Percentiles rank a stretch among this genome's conserved stretches.
Evolutionary conservation across 495 filamentous ascomycete species (phyloP).

Genomic region (Sphaerosporella brunnea): DNA sequence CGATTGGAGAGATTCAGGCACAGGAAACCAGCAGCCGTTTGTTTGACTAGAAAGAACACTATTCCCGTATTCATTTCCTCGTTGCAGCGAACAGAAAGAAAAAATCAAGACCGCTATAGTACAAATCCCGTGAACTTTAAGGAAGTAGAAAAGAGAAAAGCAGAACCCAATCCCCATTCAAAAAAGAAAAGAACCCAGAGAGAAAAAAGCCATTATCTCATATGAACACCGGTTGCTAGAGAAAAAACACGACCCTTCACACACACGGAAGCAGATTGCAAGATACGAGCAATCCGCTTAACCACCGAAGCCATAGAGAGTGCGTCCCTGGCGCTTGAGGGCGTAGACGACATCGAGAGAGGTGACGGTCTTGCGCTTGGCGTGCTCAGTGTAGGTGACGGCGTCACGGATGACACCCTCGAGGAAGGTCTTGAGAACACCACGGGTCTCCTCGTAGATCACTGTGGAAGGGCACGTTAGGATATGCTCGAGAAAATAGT

Average conservation of each 20-base stretch:
- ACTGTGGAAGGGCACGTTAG: conserved; percentile 20
- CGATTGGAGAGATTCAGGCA: no score
- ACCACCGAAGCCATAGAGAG: conserved; percentile 96
- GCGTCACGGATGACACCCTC: conserved; percentile 99
- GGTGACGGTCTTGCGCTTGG: conserved; percentile 95
- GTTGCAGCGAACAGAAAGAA: no score
- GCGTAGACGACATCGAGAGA: conserved; percentile 91
- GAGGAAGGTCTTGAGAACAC: conserved; percentile 99
- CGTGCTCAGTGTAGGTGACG: conserved; percentile 95
- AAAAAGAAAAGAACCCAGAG: conserved; percentile 6
- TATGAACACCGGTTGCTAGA: conserved; percentile 8
- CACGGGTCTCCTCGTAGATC: conserved; percentile 99
- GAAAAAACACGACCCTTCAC: conserved; percentile 5
- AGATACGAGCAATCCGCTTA: conserved; percentile 35
- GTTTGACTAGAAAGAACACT: conserved; percentile 4
- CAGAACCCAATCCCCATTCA: conserved; percentile 1
- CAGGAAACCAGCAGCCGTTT: no score
- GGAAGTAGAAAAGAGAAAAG: conserved; percentile 3
- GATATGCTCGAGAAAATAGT: neutral
- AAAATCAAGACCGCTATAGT: conserved; percentile 4
- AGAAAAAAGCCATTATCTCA: conserved; percentile 11
- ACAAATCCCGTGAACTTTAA: conserved; percentile 4
- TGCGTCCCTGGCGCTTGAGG: conserved; percentile 87
- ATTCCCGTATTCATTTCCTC: conserved; percentile 3
- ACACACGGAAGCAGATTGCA: neutral